Evolutionary conservation across 345 rosid species (phyloP).

Genomic region (Murraya paniculata): DNA sequence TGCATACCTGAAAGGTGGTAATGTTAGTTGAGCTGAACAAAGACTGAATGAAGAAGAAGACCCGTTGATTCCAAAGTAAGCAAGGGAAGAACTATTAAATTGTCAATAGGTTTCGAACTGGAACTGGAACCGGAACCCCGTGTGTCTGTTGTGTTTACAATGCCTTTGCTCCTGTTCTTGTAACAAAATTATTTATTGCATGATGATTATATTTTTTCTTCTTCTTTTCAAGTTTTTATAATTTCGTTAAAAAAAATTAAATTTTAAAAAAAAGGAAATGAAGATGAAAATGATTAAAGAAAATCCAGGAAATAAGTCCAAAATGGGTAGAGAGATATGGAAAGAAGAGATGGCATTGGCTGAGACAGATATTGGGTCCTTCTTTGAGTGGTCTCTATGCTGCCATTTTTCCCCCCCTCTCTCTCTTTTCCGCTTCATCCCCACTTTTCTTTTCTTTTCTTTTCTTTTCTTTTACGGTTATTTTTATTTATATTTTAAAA

Average conservation of each 20-base stretch:
- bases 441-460: not conserved
- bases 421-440: not conserved
- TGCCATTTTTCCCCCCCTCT: constrained; percentile 24
- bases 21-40: not conserved
- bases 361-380: constrained; percentile 46
- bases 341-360: constrained; percentile 52
- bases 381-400: constrained; percentile 42
- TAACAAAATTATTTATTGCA: not conserved
- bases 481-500: not conserved
- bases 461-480: too few species aligned
- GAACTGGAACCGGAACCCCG: not conserved
- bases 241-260: not conserved
- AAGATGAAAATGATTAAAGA: not conserved
- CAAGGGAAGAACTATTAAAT: not conserved
- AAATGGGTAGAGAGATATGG: constrained; percentile 44
- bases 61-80: not conserved
- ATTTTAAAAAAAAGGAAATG: not conserved
- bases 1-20: not conserved
- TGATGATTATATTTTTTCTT: not conserved
- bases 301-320: not conserved
- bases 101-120: too few species aligned
- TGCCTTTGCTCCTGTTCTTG: too few species aligned
- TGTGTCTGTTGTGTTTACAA: not conserved
- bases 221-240: not conserved
- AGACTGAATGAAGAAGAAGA: not conserved